phyloP scores from a whole-genome alignment of 495 filamentous ascomycete genomes.

The Xylaria castorea region DNA sequence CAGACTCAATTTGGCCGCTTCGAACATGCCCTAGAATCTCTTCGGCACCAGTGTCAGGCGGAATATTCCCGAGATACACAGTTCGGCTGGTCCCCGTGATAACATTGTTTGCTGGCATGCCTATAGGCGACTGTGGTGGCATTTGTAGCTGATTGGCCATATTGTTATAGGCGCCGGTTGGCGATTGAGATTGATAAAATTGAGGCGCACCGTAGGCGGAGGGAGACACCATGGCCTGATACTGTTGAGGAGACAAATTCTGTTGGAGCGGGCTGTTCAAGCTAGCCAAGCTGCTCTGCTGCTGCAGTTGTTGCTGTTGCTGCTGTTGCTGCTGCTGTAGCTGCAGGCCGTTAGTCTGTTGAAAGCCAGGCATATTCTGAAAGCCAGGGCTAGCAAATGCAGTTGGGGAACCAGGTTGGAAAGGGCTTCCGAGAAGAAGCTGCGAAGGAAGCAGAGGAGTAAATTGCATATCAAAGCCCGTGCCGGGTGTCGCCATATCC shows the following conservation, averaged over 20 bases:
- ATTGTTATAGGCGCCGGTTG: slow-evolving; percentile 73
- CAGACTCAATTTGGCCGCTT: slow-evolving; percentile 98
- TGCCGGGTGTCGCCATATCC: slow-evolving; percentile 86
- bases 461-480: slow-evolving; percentile 96
- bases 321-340: slow-evolving; percentile 51
- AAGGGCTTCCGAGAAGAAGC: slow-evolving; percentile 92
- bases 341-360: slow-evolving; percentile 62
- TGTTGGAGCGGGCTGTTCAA: slow-evolving; percentile 59
- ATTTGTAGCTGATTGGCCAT: slow-evolving; percentile 65
- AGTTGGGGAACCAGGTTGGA: slow-evolving; percentile 91
- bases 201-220: slow-evolving; percentile 75
- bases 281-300: slow-evolving; percentile 33
- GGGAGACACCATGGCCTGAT: slow-evolving; percentile 78
- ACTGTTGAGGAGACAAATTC: slow-evolving; percentile 72
- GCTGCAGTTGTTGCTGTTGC: slow-evolving; percentile 28
- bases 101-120: slow-evolving; percentile 76
- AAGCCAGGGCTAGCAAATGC: slow-evolving; percentile 92
- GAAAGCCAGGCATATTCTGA: slow-evolving; percentile 78
- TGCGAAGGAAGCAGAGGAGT: slow-evolving; percentile 94
- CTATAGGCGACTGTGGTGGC: slow-evolving; percentile 69
- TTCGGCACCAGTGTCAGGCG: slow-evolving; percentile 96
- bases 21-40: slow-evolving; percentile 97
- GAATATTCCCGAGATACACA: slow-evolving; percentile 97
- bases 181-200: slow-evolving; percentile 84
- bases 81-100: slow-evolving; percentile 92